A percentile compares a stretch with the other conserved stretches of the same genome.
phyloP scores from a whole-genome alignment of 176 grass and related monocot species.

The Oryza brachyantha region DNA sequence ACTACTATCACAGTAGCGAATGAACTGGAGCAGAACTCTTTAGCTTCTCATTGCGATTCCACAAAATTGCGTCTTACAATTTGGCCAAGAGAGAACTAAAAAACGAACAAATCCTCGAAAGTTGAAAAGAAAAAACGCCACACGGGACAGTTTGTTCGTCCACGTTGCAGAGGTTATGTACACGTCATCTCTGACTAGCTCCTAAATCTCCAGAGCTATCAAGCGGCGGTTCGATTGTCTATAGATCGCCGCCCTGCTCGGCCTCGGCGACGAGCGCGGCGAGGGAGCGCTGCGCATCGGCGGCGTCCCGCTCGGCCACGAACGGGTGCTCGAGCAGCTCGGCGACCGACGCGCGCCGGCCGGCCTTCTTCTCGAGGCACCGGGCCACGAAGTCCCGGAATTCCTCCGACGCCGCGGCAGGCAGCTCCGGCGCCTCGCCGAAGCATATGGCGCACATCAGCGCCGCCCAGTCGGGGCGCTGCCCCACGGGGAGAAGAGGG shows the following conservation, averaged over 20 bases:
- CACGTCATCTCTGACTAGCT: constrained; percentile 31
- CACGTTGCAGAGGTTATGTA: constrained; percentile 39
- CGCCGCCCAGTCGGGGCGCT: constrained; percentile 77
- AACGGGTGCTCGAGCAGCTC: constrained; percentile 80
- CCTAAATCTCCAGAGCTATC: constrained; percentile 14
- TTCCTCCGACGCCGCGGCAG: constrained; percentile 54
- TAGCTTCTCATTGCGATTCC: not conserved
- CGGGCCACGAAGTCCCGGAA: constrained; percentile 72
- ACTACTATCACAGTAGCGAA: not conserved
- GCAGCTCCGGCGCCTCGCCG: constrained; percentile 57
- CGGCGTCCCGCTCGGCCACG: constrained; percentile 46
- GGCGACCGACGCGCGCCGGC: constrained; percentile 53
- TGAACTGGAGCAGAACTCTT: not conserved
- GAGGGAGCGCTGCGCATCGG: constrained; percentile 40
- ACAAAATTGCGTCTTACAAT: constrained; percentile 1
- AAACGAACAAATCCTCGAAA: constrained; percentile 7
- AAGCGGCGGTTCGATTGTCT: not conserved
- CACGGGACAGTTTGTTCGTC: constrained; percentile 24
- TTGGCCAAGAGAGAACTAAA: not conserved
- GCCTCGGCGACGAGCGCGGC: constrained; percentile 47
- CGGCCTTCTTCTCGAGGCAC: constrained; percentile 84
- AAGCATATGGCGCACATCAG: constrained; percentile 95
- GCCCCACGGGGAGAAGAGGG: constrained; percentile 74
- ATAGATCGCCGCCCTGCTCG: constrained; percentile 28
- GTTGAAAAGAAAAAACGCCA: not conserved